phyloP scores from a whole-genome alignment of 495 filamentous ascomycete genomes.

The Podospora anserina region DNA sequence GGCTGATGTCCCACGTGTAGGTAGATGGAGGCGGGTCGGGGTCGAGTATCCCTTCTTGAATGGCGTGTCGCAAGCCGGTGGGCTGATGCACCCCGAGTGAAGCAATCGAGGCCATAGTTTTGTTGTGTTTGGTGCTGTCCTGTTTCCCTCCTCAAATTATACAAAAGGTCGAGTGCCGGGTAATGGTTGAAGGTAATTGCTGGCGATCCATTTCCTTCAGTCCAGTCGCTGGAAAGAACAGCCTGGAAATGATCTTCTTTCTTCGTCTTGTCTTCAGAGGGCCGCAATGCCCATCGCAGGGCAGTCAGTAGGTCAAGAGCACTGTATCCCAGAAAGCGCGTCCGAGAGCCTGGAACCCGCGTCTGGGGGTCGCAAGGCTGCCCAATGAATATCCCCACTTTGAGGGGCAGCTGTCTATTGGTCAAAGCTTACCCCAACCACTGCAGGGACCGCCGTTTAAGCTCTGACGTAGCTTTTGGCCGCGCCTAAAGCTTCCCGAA shows the following conservation, averaged over 20 bases:
- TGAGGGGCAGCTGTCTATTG: slow-evolving; percentile 27
- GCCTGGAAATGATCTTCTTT: no score
- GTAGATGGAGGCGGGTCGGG: slow-evolving; percentile 60
- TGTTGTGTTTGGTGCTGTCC: slow-evolving; percentile 11
- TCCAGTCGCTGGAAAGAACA: not conserved
- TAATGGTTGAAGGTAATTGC: not conserved
- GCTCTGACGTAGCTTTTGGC: slow-evolving; percentile 28
- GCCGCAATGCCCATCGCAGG: not conserved
- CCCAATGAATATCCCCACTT: slow-evolving; percentile 16
- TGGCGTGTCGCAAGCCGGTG: slow-evolving; percentile 73
- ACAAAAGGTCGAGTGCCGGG: slow-evolving; percentile 6
- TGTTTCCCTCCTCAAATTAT: not conserved
- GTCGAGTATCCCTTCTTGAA: slow-evolving; percentile 75
- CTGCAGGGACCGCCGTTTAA: slow-evolving; percentile 15
- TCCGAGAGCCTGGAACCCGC: slow-evolving; percentile 16
- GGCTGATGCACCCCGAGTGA: slow-evolving; percentile 88
- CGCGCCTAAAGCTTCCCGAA: slow-evolving; percentile 15
- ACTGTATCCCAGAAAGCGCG: not conserved
- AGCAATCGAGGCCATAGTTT: slow-evolving; percentile 75
- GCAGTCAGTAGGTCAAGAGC: not conserved
- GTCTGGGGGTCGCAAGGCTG: slow-evolving; percentile 12
- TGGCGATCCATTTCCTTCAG: slow-evolving; percentile 6
- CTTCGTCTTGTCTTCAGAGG: not conserved
- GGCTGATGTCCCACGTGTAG: slow-evolving; percentile 67
- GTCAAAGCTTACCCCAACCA: slow-evolving; percentile 16